Evolutionary conservation across 2,329 filamentous ascomycete genomes (phyloP), one percentile per base, ranked within the genome.

Genomic region (Lizonia empirigonia): DNA sequence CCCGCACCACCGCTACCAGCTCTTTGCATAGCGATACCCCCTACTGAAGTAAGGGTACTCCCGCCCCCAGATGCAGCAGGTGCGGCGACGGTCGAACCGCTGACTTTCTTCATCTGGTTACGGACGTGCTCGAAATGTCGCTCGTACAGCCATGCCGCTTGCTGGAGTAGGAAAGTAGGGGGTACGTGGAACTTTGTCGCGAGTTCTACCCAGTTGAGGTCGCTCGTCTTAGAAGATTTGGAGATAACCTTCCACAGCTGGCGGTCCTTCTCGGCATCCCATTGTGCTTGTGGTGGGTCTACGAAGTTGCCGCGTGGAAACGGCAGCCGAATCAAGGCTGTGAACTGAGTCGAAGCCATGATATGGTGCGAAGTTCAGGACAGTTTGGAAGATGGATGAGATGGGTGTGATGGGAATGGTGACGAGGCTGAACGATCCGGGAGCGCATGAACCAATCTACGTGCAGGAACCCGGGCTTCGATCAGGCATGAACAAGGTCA

Each of bases 111-210:
- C 78, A 97, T 91, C 75, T 97, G 91, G 16, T 89, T 91, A 60
- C 90, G 85, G 38, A 97, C 90, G 70, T 97, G 91, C 0, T 90
- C 89, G 22, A 95, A 83, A 76, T 97, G 91, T 42, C 90, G 83
- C 70, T 97, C 92, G 68, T 94, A 96, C 5, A 97, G 83, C 83
- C 91, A 96, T 72, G 91, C 91, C 57, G 91, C 91, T 74, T 99
- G 91, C 70, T 96, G 90, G 13, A 97, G 83, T 24, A 99, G 82
- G 67, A 97, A 97, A 32, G 91, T 83, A 50, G 95, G 85, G 20
- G 90, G 88, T 16, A 97, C 93, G 56, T 92, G 83, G 74, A 97
- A 96, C 36, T 84, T 81, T 44, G 83, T 79, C 37, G 90, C 90
- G 89, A 92, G 78, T 69, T 86, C 83, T 67, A 86, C 85, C 90